Conservation (phyloP, 2,329 filamentous ascomycete genomes). For the Elsinoe necatrix region DNA sequence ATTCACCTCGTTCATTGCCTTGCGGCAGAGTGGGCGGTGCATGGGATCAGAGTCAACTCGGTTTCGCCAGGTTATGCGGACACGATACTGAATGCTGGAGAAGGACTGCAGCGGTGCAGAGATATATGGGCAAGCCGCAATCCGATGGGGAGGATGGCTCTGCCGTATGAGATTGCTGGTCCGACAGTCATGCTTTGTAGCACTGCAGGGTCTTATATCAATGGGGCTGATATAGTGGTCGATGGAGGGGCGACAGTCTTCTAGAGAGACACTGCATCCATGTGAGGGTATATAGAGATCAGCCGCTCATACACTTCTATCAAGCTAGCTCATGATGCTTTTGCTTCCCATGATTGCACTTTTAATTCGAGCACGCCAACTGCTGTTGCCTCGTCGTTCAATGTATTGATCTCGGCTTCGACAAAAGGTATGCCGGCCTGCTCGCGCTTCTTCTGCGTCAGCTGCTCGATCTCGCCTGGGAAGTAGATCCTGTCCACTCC, state of each 20-base stretch:
- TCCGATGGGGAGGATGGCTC: conserved; percentile 31
- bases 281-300: background rate
- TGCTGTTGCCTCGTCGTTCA: conserved; percentile 43
- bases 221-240: conserved; percentile 31
- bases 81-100: conserved; percentile 53
- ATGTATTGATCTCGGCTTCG: conserved; percentile 39
- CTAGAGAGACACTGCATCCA: background rate
- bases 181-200: conserved; percentile 31
- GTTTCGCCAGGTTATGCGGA: conserved; percentile 71
- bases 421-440: conserved; percentile 43
- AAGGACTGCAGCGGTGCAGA: conserved; percentile 1
- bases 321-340: background rate
- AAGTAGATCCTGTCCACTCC: conserved; percentile 50
- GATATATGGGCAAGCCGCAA: conserved; percentile 6
- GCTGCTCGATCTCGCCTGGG: conserved; percentile 49
- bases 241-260: conserved; percentile 25
- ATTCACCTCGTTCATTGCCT: conserved; percentile 55
- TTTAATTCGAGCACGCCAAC: conserved; percentile 28
- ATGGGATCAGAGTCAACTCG: conserved; percentile 63
- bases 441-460: conserved; percentile 37
- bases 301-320: too few relatives aligned
- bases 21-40: conserved; percentile 63
- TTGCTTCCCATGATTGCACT: conserved; percentile 10
- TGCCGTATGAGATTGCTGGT: conserved; percentile 31
- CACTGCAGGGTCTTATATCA: conserved; percentile 31